Percentiles rank a stretch among this genome's conserved stretches.
phyloP scores from a whole-genome alignment of 108 stramenopile genomes.

The Fragilariopsis cylindrus region DNA sequence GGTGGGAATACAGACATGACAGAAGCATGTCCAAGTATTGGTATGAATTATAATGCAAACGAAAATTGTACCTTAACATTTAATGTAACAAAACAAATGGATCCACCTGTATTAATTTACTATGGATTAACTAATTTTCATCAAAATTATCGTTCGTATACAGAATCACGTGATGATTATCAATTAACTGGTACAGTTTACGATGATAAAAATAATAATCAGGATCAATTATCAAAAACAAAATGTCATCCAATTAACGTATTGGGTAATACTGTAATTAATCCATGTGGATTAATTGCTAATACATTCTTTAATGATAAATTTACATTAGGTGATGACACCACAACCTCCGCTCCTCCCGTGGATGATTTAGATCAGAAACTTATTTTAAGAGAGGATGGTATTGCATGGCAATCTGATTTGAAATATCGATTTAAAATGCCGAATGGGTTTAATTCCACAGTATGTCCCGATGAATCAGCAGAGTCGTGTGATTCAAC shows the following conservation, averaged over 20 bases:
- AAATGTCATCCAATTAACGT: slow-evolving; percentile 61
- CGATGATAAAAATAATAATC: neutral
- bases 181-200: slow-evolving; percentile 46
- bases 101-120: slow-evolving; percentile 91
- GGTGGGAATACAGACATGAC: slow-evolving; percentile 29
- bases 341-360: slow-evolving; percentile 20
- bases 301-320: slow-evolving; percentile 98
- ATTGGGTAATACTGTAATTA: slow-evolving; percentile 66
- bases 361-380: slow-evolving; percentile 26
- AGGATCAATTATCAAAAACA: slow-evolving; percentile 21
- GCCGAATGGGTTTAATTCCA: slow-evolving; percentile 71
- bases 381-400: slow-evolving; percentile 73
- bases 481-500: slow-evolving; percentile 45
- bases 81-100: slow-evolving; percentile 70
- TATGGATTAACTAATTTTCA: slow-evolving; percentile 97
- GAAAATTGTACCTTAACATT: slow-evolving; percentile 40
- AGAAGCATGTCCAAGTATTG: slow-evolving; percentile 31
- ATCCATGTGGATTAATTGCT: slow-evolving; percentile 98
- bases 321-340: slow-evolving; percentile 51
- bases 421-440: slow-evolving; percentile 84
- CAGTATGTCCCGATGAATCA: slow-evolving; percentile 37
- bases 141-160: slow-evolving; percentile 96
- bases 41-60: slow-evolving; percentile 39
- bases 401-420: slow-evolving; percentile 96
- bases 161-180: slow-evolving; percentile 48